These are phyloP conservation scores for Beauveria scarabaeidicola DNA, from an alignment of 2,329 filamentous ascomycete species.

Conservation along the genomic window DNA sequence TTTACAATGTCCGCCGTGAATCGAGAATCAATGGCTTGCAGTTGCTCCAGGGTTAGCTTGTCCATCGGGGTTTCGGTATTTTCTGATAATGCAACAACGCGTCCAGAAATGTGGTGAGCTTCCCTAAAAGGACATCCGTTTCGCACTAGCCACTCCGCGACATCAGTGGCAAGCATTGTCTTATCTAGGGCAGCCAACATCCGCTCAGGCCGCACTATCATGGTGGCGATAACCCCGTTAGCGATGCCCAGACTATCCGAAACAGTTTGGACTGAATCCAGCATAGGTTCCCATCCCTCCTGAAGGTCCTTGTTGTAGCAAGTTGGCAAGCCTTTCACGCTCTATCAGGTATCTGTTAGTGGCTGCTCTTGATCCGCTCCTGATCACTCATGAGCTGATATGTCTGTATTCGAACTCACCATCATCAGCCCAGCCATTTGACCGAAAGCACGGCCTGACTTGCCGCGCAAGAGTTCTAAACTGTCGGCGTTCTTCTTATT, in stretches of 20 bases:
- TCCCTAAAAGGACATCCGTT: conserved; percentile 67
- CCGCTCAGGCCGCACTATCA: conserved; percentile 57
- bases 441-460: conserved; percentile 67
- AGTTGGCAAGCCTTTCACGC: conserved; percentile 52
- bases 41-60: conserved; percentile 55
- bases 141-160: conserved; percentile 53
- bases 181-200: conserved; percentile 63
- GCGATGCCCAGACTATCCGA: conserved; percentile 67
- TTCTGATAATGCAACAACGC: conserved; percentile 63
- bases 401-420: conserved; percentile 21
- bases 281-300: conserved; percentile 66
- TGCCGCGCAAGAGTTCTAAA: conserved; percentile 64
- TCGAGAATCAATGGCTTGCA: conserved; percentile 57
- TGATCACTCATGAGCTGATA: conserved; percentile 17
- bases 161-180: conserved; percentile 65
- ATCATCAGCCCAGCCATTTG: conserved; percentile 72
- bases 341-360: conserved; percentile 29
- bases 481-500: conserved; percentile 80
- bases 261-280: conserved; percentile 67
- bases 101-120: conserved; percentile 68
- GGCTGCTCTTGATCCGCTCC: conserved; percentile 19
- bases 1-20: conserved; percentile 59
- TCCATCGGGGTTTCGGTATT: conserved; percentile 57
- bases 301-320: conserved; percentile 76
- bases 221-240: conserved; percentile 61